These are phyloP conservation scores for Neofusicoccum laricinum DNA, from an alignment of 2,329 filamentous ascomycete genomes.

Conservation along the genomic window DNA sequence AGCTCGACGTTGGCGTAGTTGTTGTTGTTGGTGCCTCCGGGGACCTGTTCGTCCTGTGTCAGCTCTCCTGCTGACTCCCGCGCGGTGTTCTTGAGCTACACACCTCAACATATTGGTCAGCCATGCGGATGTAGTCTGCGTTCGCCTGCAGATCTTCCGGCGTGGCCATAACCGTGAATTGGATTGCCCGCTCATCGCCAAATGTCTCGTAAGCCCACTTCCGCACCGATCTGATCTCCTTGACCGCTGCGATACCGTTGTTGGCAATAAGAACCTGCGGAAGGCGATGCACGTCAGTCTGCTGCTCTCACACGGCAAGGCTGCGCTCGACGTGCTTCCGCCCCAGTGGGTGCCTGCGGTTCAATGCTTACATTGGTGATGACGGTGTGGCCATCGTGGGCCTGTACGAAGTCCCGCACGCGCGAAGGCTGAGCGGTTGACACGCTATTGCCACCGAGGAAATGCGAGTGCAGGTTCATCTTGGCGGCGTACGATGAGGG, in stretches of 20 bases:
- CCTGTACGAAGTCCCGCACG: constrained; percentile 93
- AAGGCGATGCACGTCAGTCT: background rate
- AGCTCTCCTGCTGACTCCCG: constrained; percentile 15
- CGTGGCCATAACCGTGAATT: constrained; percentile 99
- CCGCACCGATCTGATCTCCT: constrained; percentile 97
- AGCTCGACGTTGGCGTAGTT: constrained; percentile 99
- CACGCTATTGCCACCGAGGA: constrained; percentile 91
- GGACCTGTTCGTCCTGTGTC: constrained; percentile 57
- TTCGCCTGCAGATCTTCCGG: constrained; percentile 97
- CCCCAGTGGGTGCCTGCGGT: background rate
- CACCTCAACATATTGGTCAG: constrained; percentile 95
- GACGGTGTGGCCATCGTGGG: constrained; percentile 90
- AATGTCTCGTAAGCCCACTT: constrained; percentile 99
- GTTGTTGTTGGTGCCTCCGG: constrained; percentile 99
- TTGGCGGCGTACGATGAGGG: constrained; percentile 71
- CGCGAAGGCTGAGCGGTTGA: constrained; percentile 76
- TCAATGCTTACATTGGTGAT: constrained; percentile 83
- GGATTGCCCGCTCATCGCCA: constrained; percentile 95
- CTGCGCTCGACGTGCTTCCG: background rate
- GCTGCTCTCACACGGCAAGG: background rate
- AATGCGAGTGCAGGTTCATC: constrained; percentile 83
- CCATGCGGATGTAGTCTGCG: constrained; percentile 99
- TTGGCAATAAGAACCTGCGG: constrained; percentile 92
- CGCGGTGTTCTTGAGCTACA: constrained; percentile 21
- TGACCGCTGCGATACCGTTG: constrained; percentile 99